Base-by-base conservation (phyloP, 495 filamentous ascomycete species). In the Pyronema domesticum region DNA sequence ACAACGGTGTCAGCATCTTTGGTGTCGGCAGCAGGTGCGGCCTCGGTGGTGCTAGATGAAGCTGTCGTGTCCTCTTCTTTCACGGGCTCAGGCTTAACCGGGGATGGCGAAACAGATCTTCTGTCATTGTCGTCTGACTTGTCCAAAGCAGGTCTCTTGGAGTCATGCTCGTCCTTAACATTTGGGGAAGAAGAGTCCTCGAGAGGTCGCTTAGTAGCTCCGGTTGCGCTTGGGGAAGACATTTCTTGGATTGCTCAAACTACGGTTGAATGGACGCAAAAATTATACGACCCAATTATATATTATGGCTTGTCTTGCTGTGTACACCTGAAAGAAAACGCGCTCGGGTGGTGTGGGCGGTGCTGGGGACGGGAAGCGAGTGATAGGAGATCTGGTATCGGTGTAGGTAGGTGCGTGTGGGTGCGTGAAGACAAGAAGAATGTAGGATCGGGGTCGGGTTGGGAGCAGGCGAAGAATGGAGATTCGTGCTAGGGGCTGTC, bases 161-260 rank as follows among this genome's bases (percentile, higher is more conserved):
- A 91, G 59, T 98, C 91, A 69, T 95, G 93, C 62, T 95, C 91
- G 64, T 74, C 83, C 36, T 80, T 83, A 15, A 85, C 86, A 23
- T 87, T 91, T 4, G 91, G 88, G 3, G 91, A 96, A 42, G 91
- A 96, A 35, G 88, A 80, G 65, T 96, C 91, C 74, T 98, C 91
- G 49, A 96, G 80, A 57, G 91, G 91, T 58, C 91, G 88, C 76
- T 98, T 98, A 64, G 85, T 75, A 40, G 81, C 81, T 55, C 67
- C 64, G 51, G 68, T 60, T 75, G 77, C 57, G 74, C 69, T 53
- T 73, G 78, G 74, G 57, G 73, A 74, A 58, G 60, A 68, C 69
- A 72, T 69, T 67, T 66, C 57, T 49, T 35, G 50, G 65, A 46
- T 50, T 60, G 43, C 57, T 56, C 54, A 61, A 65, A 58, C 61